Percentiles rank a stretch among this genome's conserved stretches.
Evolutionary conservation across 2,329 filamentous ascomycete genomes (phyloP).

Genomic region (Penicillium sp.): DNA sequence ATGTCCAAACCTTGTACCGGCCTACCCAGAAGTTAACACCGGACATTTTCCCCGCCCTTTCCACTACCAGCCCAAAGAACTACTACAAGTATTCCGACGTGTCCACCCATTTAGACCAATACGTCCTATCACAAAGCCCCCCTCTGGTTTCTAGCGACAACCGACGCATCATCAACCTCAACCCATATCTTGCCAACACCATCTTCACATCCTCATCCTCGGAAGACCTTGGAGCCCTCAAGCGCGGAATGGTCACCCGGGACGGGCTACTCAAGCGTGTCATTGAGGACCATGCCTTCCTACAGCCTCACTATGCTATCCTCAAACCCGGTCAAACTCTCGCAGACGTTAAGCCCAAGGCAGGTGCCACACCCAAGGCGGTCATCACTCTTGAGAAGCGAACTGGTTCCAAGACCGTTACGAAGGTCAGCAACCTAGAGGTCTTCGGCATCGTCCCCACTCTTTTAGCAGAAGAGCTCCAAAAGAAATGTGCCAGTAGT

Average conservation of each 20-base stretch:
- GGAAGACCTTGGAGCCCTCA: constrained; percentile 57
- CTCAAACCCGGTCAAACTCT: constrained; percentile 43
- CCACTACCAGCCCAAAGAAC: constrained; percentile 51
- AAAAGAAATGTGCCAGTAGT: constrained; percentile 68
- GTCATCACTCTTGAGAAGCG: constrained; percentile 62
- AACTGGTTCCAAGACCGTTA: constrained; percentile 66
- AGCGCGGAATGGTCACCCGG: constrained; percentile 58
- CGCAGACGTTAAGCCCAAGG: constrained; percentile 57
- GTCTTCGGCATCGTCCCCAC: constrained; percentile 61
- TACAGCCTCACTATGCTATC: constrained; percentile 59
- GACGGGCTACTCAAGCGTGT: constrained; percentile 63
- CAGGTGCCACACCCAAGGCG: constrained; percentile 61
- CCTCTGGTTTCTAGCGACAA: constrained; percentile 58
- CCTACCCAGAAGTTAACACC: constrained; percentile 60
- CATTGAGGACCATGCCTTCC: constrained; percentile 48
- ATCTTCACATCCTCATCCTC: constrained; percentile 56
- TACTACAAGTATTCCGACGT: constrained; percentile 63
- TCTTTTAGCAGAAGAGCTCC: constrained; percentile 63
- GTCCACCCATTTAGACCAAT: constrained; percentile 56
- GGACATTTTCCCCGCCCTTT: constrained; percentile 50
- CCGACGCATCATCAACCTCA: constrained; percentile 61
- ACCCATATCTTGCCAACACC: constrained; percentile 63
- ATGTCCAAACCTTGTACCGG: constrained; percentile 55
- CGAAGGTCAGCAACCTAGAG: constrained; percentile 62
- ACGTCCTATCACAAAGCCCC: constrained; percentile 56